These are phyloP conservation scores for Santalum album DNA, from an alignment of 164 flowering plant species.

Conservation along the genomic window DNA sequence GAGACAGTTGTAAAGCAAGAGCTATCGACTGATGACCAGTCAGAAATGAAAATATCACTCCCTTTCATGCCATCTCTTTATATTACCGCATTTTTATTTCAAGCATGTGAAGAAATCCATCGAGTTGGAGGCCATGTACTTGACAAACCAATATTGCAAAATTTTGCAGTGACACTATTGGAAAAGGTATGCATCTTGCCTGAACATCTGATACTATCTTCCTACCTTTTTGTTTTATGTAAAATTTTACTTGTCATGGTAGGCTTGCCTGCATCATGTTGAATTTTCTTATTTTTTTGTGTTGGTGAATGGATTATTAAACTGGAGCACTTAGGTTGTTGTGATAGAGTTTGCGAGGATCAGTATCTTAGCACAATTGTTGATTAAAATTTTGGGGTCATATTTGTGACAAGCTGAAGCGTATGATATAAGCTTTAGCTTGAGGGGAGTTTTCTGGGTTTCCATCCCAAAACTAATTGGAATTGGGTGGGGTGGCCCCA, in stretches of 20 bases:
- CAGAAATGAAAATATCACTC: constrained; percentile 84
- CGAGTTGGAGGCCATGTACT: constrained; percentile 94
- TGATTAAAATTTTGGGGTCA: too few relatives aligned
- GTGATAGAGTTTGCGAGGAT: neutral
- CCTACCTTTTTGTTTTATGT: too few relatives aligned
- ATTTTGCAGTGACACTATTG: constrained; percentile 49
- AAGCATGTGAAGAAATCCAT: constrained; percentile 88
- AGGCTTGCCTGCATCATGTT: too few relatives aligned
- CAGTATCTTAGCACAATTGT: too few relatives aligned
- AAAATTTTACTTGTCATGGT: neutral
- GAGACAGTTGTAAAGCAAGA: constrained; percentile 80
- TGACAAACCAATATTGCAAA: constrained; percentile 69
- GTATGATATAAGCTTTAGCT: too few relatives aligned
- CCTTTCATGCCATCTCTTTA: constrained; percentile 94
- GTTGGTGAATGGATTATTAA: neutral
- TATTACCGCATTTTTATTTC: constrained; percentile 61
- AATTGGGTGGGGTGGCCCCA: too few relatives aligned
- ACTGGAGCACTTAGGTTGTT: neutral
- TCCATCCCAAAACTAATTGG: too few relatives aligned
- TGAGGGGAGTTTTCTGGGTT: too few relatives aligned
- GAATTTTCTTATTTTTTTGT: neutral
- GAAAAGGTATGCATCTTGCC: constrained; percentile 53
- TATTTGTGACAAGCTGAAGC: too few relatives aligned
- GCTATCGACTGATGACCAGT: constrained; percentile 40
- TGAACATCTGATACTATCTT: constrained; percentile 2